phyloP scores from a whole-genome alignment of 2,329 filamentous ascomycete genomes.

The Alternaria arborescens region DNA sequence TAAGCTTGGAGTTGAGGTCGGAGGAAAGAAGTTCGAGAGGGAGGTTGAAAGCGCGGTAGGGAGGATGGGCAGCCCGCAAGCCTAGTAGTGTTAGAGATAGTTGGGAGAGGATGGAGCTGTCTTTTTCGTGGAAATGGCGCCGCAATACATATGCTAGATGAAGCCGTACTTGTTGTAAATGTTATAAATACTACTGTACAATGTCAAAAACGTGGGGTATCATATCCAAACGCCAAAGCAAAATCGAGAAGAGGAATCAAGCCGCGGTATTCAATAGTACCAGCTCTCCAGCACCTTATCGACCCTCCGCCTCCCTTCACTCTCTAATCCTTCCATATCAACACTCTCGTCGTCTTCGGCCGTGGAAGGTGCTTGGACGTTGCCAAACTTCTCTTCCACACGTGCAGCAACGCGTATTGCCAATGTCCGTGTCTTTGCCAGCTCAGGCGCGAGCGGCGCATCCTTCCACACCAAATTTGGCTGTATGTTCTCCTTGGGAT shows the following conservation, averaged over 20 bases:
- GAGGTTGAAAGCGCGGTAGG: not conserved
- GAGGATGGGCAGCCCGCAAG: constrained; percentile 1
- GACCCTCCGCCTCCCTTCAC: constrained; percentile 34
- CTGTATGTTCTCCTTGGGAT: constrained; percentile 62
- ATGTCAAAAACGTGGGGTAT: constrained; percentile 15
- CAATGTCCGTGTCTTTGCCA: constrained; percentile 72
- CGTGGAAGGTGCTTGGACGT: constrained; percentile 40
- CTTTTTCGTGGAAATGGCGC: too few species aligned
- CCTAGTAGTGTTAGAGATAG: constrained; percentile 21
- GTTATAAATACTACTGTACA: not conserved
- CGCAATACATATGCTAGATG: not conserved
- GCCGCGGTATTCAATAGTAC: constrained; percentile 5
- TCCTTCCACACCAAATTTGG: constrained; percentile 72
- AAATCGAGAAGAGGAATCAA: not conserved
- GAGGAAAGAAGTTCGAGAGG: constrained; percentile 8
- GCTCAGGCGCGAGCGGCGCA: constrained; percentile 70
- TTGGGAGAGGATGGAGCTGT: not conserved
- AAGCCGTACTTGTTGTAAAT: not conserved
- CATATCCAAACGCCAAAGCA: constrained; percentile 18
- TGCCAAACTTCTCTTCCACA: constrained; percentile 41
- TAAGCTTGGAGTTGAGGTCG: constrained; percentile 2
- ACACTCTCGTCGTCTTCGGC: constrained; percentile 35
- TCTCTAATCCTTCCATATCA: constrained; percentile 29
- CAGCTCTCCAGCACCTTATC: constrained; percentile 37
- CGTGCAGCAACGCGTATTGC: constrained; percentile 50